These are phyloP conservation scores for Dothistroma pini DNA, from an alignment of 2,329 filamentous ascomycete genomes.

Conservation along the genomic window DNA sequence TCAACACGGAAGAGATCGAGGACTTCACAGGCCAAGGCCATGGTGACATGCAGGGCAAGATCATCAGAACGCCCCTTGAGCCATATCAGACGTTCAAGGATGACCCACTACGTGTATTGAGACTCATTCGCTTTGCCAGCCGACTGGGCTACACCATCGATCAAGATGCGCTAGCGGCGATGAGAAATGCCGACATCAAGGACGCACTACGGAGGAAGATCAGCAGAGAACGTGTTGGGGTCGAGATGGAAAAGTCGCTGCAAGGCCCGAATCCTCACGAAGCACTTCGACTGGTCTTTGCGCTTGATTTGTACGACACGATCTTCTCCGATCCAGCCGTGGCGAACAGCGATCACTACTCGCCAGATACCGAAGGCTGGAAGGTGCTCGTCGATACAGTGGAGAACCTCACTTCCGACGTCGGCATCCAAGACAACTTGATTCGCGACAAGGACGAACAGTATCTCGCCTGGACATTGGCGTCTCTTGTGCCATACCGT, in stretches of 20 bases:
- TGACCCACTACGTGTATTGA: slow-evolving; percentile 81
- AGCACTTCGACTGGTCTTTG: slow-evolving; percentile 63
- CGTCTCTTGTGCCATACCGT: slow-evolving; percentile 71
- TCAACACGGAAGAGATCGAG: slow-evolving; percentile 74
- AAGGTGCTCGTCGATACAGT: slow-evolving; percentile 61
- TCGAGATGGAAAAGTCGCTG: slow-evolving; percentile 89
- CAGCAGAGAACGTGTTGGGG: slow-evolving; percentile 81
- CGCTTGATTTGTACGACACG: slow-evolving; percentile 64
- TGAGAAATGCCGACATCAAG: slow-evolving; percentile 76
- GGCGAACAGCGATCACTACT: slow-evolving; percentile 45
- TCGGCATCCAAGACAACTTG: slow-evolving; percentile 38
- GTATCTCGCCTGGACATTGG: slow-evolving; percentile 75
- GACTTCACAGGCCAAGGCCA: slow-evolving; percentile 77
- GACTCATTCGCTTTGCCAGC: slow-evolving; percentile 86
- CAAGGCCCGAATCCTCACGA: slow-evolving; percentile 63
- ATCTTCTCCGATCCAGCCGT: slow-evolving; percentile 67
- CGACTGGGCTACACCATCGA: slow-evolving; percentile 78
- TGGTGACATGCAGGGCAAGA: slow-evolving; percentile 64
- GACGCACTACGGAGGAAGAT: slow-evolving; percentile 81
- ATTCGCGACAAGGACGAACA: slow-evolving; percentile 60
- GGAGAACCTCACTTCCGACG: slow-evolving; percentile 42
- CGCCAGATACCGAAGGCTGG: slow-evolving; percentile 61
- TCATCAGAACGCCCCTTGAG: slow-evolving; percentile 82
- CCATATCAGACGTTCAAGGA: slow-evolving; percentile 92
- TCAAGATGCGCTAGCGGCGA: slow-evolving; percentile 61